Evolutionary conservation across 1,284 basidiomycete species (phyloP).

Genomic region (Sutorius eximius): DNA sequence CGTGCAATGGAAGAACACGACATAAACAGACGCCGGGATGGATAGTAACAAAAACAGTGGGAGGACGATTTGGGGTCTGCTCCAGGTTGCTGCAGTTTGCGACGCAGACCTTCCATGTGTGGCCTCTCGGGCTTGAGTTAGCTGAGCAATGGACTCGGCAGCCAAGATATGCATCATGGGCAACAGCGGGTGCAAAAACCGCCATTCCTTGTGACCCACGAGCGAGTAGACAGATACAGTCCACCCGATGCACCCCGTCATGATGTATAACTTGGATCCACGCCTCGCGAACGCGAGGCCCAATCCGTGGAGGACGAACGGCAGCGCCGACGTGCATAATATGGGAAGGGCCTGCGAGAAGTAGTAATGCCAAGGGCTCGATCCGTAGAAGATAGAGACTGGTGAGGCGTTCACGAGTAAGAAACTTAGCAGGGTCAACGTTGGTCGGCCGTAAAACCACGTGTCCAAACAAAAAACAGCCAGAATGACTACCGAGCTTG

Average conservation of each 20-base stretch:
- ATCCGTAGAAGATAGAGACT: slow-evolving; percentile 94
- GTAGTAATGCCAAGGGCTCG: slow-evolving; percentile 87
- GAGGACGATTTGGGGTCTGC: slow-evolving; percentile 12
- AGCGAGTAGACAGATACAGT: slow-evolving; percentile 75
- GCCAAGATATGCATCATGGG: slow-evolving; percentile 85
- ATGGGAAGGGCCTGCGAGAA: slow-evolving; percentile 85
- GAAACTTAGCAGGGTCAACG: slow-evolving; percentile 83
- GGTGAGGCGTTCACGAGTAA: slow-evolving; percentile 76
- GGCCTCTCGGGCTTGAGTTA: slow-evolving; percentile 27
- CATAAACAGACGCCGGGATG: slow-evolving; percentile 64
- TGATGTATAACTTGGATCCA: slow-evolving; percentile 38
- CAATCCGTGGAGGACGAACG: slow-evolving; percentile 66
- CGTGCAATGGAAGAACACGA: slow-evolving; percentile 70
- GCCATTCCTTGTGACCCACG: slow-evolving; percentile 92
- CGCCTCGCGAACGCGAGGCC: slow-evolving; percentile 39
- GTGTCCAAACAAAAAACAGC: slow-evolving; percentile 60
- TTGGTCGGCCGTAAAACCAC: slow-evolving; percentile 64
- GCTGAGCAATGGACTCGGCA: slow-evolving; percentile 65
- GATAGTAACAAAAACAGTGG: slow-evolving; percentile 52
- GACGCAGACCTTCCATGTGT: slow-evolving; percentile 3
- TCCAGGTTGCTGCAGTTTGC: slow-evolving; percentile 12
- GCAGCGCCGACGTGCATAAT: slow-evolving; percentile 70
- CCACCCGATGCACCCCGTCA: slow-evolving; percentile 61
- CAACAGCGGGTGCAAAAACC: slow-evolving; percentile 91
- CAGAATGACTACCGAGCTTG: slow-evolving; percentile 33